These are phyloP conservation scores for Phytophthora constricta DNA, from an alignment of 352 stramenopile genomes.

Conservation along the genomic window DNA sequence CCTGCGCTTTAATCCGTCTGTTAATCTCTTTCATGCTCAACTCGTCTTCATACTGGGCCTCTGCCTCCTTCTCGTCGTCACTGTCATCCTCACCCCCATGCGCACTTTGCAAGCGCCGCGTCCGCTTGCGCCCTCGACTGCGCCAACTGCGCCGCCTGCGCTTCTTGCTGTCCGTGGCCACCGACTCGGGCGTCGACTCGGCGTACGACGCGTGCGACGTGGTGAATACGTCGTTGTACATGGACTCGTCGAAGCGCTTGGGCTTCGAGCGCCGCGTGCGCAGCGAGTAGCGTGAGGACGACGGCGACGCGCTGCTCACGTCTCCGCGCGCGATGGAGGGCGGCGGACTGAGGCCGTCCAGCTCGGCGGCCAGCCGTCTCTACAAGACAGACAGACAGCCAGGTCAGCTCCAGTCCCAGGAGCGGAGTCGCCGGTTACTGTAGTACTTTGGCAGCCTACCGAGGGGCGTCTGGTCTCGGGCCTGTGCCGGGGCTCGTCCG, in stretches of 20 bases:
- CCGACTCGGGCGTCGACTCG: conserved; percentile 19
- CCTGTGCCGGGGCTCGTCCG: neutral
- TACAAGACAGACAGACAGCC: conserved; percentile 7
- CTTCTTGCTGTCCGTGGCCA: conserved; percentile 31
- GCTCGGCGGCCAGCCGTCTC: conserved; percentile 28
- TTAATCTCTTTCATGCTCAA: conserved; percentile 69
- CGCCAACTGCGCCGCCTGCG: conserved; percentile 23
- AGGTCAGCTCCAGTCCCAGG: neutral
- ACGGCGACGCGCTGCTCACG: conserved; percentile 22
- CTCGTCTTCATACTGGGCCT: conserved; percentile 48
- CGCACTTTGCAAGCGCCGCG: neutral
- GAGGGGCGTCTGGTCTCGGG: conserved; percentile 7
- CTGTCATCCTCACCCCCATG: conserved; percentile 33
- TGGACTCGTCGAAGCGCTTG: conserved; percentile 62
- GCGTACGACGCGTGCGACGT: conserved; percentile 30
- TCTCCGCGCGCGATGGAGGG: conserved; percentile 11
- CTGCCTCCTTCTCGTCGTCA: conserved; percentile 40
- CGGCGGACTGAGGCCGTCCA: conserved; percentile 21
- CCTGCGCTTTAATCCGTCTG: conserved; percentile 52
- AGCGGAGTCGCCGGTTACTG: too few relatives aligned
- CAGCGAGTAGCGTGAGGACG: conserved; percentile 53
- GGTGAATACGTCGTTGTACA: conserved; percentile 79
- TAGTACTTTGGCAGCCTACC: too few relatives aligned
- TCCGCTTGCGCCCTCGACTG: conserved; percentile 6
- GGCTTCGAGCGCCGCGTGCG: conserved; percentile 61